Conservation (phyloP, 805 yeast genomes). For the Candida dajiaensis region DNA sequence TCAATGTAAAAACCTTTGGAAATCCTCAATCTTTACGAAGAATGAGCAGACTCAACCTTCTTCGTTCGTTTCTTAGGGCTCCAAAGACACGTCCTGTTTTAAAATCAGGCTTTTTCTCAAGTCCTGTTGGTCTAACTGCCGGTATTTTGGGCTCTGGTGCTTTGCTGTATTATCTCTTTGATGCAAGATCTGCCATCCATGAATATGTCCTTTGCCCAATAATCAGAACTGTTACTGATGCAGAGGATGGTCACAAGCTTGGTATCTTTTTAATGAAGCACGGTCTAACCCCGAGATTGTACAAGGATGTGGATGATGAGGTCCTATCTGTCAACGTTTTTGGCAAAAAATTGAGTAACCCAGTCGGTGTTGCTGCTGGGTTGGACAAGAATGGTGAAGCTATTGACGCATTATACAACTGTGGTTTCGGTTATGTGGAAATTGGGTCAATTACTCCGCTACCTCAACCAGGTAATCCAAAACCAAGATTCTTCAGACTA, state of each 20-base stretch:
- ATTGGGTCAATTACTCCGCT: conserved; percentile 89
- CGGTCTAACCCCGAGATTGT: conserved; percentile 61
- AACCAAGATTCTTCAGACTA: conserved; percentile 84
- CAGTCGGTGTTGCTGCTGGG: conserved; percentile 94
- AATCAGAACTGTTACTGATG: conserved; percentile 62
- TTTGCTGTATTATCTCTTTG: conserved; percentile 53
- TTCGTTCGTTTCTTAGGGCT: background rate
- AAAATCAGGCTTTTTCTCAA: background rate
- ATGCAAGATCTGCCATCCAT: conserved; percentile 78
- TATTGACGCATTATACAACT: conserved; percentile 67
- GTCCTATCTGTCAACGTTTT: conserved; percentile 56
- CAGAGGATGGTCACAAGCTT: conserved; percentile 78
- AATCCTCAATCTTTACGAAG: background rate
- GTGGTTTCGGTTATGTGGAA: conserved; percentile 88
- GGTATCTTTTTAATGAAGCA: conserved; percentile 67
- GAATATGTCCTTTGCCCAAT: conserved; percentile 79
- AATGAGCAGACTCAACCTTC: background rate
- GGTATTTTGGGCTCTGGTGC: conserved; percentile 26
- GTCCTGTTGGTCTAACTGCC: conserved; percentile 1
- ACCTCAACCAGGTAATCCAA: conserved; percentile 94
- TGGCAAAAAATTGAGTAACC: conserved; percentile 59
- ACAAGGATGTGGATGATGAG: conserved; percentile 46
- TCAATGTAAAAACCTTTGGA: background rate
- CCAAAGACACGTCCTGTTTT: background rate
- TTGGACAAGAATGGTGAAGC: conserved; percentile 92